These are phyloP conservation scores for Macrolepiota fuliginosa DNA, from an alignment of 768 basidiomycete genomes.

Conservation along the genomic window DNA sequence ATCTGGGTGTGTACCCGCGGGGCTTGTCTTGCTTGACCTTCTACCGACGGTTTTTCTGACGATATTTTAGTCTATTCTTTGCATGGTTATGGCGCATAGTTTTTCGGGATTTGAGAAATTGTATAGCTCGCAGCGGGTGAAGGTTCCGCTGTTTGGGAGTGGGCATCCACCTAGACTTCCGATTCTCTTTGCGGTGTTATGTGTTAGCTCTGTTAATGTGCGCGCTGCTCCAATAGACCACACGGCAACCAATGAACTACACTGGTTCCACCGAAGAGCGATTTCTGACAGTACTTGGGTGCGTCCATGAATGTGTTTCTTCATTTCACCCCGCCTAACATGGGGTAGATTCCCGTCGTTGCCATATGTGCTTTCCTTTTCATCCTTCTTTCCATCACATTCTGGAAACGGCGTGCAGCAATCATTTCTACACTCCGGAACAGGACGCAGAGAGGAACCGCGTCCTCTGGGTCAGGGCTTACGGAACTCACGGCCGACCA, in stretches of 20 bases:
- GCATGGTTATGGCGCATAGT: background rate
- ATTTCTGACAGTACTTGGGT: background rate
- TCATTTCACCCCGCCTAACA: background rate
- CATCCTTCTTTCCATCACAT: slow-evolving; percentile 21
- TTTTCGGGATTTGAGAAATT: background rate
- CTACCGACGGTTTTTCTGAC: background rate
- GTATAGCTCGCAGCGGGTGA: background rate
- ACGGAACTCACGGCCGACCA: slow-evolving; percentile 54
- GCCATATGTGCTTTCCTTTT: slow-evolving; percentile 23
- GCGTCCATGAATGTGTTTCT: background rate
- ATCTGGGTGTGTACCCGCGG: background rate
- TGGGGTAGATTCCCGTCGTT: slow-evolving; percentile 25
- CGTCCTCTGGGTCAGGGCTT: slow-evolving; percentile 1
- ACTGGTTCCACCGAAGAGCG: background rate
- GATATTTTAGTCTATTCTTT: background rate
- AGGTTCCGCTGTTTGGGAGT: background rate
- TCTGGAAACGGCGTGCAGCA: slow-evolving; percentile 18
- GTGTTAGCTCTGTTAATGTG: background rate
- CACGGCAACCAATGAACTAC: background rate
- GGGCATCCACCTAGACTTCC: background rate
- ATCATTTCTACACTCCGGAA: slow-evolving; percentile 13
- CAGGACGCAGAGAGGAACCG: slow-evolving; percentile 7
- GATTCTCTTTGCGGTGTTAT: background rate
- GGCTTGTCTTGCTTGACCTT: background rate
- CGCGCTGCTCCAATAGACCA: background rate